These are phyloP conservation scores for Glycine latifolia DNA, from an alignment of 306 rosid genomes.

Conservation along the genomic window DNA sequence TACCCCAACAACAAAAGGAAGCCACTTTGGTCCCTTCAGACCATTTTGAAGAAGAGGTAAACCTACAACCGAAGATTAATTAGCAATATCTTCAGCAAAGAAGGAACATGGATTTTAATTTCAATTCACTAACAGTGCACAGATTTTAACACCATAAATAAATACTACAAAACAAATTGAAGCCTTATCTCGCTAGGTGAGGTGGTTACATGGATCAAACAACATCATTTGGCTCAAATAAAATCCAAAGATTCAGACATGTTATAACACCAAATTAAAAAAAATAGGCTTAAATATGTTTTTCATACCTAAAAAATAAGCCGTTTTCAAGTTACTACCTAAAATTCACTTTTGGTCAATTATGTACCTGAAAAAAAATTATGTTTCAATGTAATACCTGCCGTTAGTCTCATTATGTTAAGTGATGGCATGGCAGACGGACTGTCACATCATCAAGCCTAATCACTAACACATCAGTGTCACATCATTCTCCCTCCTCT, in stretches of 20 bases:
- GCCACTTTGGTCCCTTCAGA: slow-evolving; percentile 96
- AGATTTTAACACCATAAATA: background rate
- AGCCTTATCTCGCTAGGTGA: background rate
- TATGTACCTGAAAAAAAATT: too few relatives aligned
- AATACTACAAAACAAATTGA: background rate
- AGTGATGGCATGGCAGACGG: too few relatives aligned
- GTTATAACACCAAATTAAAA: background rate
- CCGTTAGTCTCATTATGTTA: too few relatives aligned
- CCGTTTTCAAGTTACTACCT: too few relatives aligned
- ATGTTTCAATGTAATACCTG: too few relatives aligned
- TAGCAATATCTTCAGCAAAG: slow-evolving; percentile 44
- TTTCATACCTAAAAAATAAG: too few relatives aligned
- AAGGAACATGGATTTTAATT: background rate
- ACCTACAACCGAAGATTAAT: slow-evolving; percentile 63
- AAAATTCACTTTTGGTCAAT: too few relatives aligned
- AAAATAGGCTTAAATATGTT: too few relatives aligned
- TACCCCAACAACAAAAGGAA: slow-evolving; percentile 94
- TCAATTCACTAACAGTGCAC: background rate
- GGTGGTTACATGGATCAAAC: background rate
- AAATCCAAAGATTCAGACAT: background rate
- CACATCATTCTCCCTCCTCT: too few relatives aligned
- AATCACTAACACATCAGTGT: too few relatives aligned
- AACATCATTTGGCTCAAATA: background rate
- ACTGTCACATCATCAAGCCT: too few relatives aligned
- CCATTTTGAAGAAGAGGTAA: slow-evolving; percentile 81